Percentiles rank a stretch among this genome's conserved stretches.
Conservation (phyloP, 2,329 filamentous ascomycete species). For the Exophiala aquamarina region DNA sequence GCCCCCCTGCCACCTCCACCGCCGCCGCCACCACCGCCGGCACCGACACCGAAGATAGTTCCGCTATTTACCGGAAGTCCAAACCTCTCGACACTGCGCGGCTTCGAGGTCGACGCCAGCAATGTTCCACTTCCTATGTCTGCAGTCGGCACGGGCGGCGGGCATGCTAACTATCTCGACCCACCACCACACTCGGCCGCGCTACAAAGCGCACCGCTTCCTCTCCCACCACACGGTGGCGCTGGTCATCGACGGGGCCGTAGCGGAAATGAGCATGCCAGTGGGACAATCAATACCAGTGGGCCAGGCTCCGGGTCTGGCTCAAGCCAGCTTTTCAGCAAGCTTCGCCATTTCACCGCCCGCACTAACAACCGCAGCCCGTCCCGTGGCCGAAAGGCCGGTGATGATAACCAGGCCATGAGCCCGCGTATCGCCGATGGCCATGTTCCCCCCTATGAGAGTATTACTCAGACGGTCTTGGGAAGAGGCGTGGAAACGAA, state of each 20-base stretch:
- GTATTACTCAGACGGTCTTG: slow-evolving; percentile 15
- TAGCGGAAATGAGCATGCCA: slow-evolving; percentile 52
- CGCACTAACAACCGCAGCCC: slow-evolving; percentile 57
- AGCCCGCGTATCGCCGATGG: slow-evolving; percentile 17
- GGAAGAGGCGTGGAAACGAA: slow-evolving; percentile 9
- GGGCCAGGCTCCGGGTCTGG: not conserved
- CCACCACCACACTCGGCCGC: no score
- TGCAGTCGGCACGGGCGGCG: slow-evolving; percentile 38
- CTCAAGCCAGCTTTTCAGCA: slow-evolving; percentile 48
- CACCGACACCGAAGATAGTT: slow-evolving; percentile 9
- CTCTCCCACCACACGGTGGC: slow-evolving; percentile 15
- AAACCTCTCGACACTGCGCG: slow-evolving; percentile 31
- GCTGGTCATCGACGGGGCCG: slow-evolving; percentile 51
- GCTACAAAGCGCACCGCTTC: no score
- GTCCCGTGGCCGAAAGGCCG: slow-evolving; percentile 51
- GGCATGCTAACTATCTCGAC: not conserved
- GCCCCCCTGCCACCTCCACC: slow-evolving; percentile 54
- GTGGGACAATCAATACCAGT: not conserved
- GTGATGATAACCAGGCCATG: slow-evolving; percentile 29
- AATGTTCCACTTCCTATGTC: slow-evolving; percentile 29
- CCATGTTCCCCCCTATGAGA: slow-evolving; percentile 20
- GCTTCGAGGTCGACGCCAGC: slow-evolving; percentile 33
- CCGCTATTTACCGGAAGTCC: slow-evolving; percentile 30
- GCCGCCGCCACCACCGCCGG: slow-evolving; percentile 34
- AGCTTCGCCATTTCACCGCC: slow-evolving; percentile 48